A percentile compares a stretch with the other conserved stretches of the same genome.
These are phyloP conservation scores for Cyclotella atomus DNA, from an alignment of 108 stramenopile genomes.

Conservation along the genomic window DNA sequence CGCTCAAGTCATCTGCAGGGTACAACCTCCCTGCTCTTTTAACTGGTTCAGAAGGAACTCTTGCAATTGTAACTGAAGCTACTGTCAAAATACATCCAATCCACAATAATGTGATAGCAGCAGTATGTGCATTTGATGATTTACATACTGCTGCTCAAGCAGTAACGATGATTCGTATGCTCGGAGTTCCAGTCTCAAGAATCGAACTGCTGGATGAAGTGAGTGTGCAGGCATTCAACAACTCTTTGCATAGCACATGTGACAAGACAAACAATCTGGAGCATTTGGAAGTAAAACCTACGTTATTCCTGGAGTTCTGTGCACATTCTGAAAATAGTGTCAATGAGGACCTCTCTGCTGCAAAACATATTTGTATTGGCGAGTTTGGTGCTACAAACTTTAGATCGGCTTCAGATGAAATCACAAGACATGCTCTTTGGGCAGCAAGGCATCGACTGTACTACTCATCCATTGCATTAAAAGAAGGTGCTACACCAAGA, in stretches of 20 bases:
- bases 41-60: slow-evolving; percentile 85
- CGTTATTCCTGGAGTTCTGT: slow-evolving; percentile 86
- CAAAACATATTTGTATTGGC: slow-evolving; percentile 52
- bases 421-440: slow-evolving; percentile 82
- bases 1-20: slow-evolving; percentile 87
- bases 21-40: slow-evolving; percentile 89
- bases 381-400: slow-evolving; percentile 68
- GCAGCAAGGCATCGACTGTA: slow-evolving; percentile 85
- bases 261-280: slow-evolving; percentile 6
- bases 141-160: slow-evolving; percentile 75
- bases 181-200: slow-evolving; percentile 67
- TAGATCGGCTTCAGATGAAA: slow-evolving; percentile 56
- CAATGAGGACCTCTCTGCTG: slow-evolving; percentile 54
- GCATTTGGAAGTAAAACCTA: slow-evolving; percentile 61
- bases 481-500: slow-evolving; percentile 50
- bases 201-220: slow-evolving; percentile 86
- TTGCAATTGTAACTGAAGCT: slow-evolving; percentile 84
- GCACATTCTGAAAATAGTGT: slow-evolving; percentile 54
- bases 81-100: slow-evolving; percentile 89
- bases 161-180: slow-evolving; percentile 69
- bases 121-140: slow-evolving; percentile 76
- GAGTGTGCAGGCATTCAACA: slow-evolving; percentile 76
- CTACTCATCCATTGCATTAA: slow-evolving; percentile 72
- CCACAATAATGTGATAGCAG: slow-evolving; percentile 70
- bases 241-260: slow-evolving; percentile 19